Evolutionary conservation across 371 early-diverging fungal species (phyloP), one percentile per base, ranked within the genome.

Genomic region (Rhizomucor miehei): DNA sequence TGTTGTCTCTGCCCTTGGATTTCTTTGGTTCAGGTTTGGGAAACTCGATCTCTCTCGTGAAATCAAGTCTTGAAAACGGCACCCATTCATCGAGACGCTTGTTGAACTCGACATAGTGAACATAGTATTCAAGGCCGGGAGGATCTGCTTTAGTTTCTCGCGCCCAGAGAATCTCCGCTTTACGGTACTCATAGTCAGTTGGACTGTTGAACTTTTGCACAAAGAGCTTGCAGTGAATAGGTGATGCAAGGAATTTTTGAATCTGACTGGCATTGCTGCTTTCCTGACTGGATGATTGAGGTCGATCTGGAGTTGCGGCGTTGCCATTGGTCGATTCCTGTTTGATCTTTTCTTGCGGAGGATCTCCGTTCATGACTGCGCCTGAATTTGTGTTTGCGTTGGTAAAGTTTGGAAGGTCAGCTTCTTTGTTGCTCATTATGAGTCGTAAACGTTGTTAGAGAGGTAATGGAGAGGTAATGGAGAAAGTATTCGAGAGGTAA

Each of bases 31-130:
- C 72, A 1, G 64, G 53, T 71, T 87, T 90, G 0, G 94, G 93
- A 48, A 86, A 89, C 56, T 91, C 86, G 24, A 94, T 82, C 1
- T 82, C 84, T 50, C 86, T 75, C 20, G 75, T 66, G 20, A 97
- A 69, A 46, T 93, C 86, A 16, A 97, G 66, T 17, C 88, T 71
- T 0, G 75, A 65, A n/a, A 82, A 80, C 0, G 82, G 47, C 0
- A 99, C 92, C 99, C 99, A 99, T 69, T 97, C 97, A 77, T 99
- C 99, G 51, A 99, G 79, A 43, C 99, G 91, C 70, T 98, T 99
- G 81, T 99, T 99, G 74, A 94, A 98, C 47, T 94, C 93, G 4
- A 91, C 85, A 69, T 98, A 99, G 69, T 99, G 99, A 1, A 99
- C 94, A 75, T 99, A 99, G 67, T 90, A 98, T 72, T 93, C 89